Evolutionary conservation across 257 asterid species (phyloP).

Genomic region (Knoxia roxburghii): DNA sequence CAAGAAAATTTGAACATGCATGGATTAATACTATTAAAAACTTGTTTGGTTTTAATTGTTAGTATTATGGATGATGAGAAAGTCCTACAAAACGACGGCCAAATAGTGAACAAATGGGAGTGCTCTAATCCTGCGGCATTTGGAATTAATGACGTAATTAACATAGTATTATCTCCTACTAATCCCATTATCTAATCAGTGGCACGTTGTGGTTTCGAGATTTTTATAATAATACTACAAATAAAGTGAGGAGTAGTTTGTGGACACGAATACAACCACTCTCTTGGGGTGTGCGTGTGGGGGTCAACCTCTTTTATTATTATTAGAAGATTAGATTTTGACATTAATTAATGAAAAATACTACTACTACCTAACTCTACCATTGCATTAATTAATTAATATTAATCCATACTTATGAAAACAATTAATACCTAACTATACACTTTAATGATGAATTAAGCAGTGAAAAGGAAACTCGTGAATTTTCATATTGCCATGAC

Average conservation of each 20-base stretch:
- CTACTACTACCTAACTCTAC: not conserved
- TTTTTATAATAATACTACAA: not conserved
- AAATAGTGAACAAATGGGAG: not conserved
- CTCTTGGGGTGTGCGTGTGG: no score
- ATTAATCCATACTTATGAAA: not conserved
- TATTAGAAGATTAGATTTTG: no score
- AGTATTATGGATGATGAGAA: not conserved
- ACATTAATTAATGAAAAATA: no score
- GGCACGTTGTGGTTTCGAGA: not conserved
- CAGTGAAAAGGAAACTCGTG: no score
- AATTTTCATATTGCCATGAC: no score
- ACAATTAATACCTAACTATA: not conserved
- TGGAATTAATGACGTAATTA: not conserved
- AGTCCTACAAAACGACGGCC: not conserved
- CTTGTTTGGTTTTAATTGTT: no score
- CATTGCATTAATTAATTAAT: no score
- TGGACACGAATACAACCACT: not conserved
- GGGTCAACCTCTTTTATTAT: not conserved
- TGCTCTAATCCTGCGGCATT: not conserved
- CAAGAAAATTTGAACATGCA: no score
- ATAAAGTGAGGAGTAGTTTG: not conserved
- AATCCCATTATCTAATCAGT: not conserved
- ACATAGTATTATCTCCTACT: no score
- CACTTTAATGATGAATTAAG: no score
- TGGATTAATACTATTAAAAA: no score